Conservation (phyloP, 805 yeast genomes). For the Saturnispora silvae region DNA sequence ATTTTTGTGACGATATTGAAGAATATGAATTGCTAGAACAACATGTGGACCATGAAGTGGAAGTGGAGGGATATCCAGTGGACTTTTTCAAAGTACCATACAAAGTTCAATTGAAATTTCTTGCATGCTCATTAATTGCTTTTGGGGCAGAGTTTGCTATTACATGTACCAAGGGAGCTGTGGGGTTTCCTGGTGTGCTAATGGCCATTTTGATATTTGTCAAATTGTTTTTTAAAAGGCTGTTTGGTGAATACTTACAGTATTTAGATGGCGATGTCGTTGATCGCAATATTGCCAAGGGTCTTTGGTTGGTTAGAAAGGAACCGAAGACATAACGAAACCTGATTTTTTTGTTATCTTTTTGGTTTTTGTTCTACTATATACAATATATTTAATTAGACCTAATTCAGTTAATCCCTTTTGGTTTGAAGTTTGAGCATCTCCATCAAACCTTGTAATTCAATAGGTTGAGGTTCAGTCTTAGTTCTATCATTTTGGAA, state of each 20-base stretch:
- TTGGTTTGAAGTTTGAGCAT: conserved; percentile 1
- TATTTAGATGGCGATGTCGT: conserved; percentile 45
- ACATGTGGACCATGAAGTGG: not conserved
- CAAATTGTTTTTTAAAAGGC: conserved; percentile 48
- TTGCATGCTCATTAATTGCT: conserved; percentile 51
- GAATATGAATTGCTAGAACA: not conserved
- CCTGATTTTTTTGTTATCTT: not conserved
- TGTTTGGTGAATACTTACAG: conserved; percentile 42
- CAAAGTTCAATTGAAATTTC: conserved; percentile 46
- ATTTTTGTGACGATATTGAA: conserved; percentile 1
- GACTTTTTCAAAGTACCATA: conserved; percentile 11
- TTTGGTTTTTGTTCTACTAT: not conserved
- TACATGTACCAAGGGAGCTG: conserved; percentile 80
- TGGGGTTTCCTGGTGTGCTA: conserved; percentile 86
- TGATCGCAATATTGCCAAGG: conserved; percentile 23
- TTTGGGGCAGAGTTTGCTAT: conserved; percentile 77
- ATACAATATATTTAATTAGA: conserved; percentile 1
- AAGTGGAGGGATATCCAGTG: not conserved
- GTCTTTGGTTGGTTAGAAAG: conserved; percentile 20
- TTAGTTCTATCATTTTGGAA: not conserved
- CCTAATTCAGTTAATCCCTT: not conserved
- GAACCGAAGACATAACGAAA: not conserved
- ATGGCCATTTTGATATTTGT: conserved; percentile 53
- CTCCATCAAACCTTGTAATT: conserved; percentile 5
- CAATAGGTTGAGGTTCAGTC: not conserved